A percentile compares a stretch with the other conserved stretches of the same genome.
Evolutionary conservation across 768 basidiomycete genomes (phyloP).

Genomic region (Pulveroboletus ravenelii): DNA sequence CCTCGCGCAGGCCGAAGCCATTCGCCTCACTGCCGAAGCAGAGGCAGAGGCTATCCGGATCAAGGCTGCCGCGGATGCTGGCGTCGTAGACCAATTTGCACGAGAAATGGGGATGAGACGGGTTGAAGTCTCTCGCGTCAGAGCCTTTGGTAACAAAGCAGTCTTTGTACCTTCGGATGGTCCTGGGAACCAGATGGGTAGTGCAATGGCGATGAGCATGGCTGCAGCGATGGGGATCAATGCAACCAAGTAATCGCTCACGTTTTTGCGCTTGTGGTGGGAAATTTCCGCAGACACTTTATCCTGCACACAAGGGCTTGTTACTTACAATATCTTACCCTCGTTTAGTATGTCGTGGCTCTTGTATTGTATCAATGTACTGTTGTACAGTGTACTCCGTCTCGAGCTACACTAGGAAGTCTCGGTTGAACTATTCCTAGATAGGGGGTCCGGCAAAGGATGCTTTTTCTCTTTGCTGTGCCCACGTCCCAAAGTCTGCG

Average conservation of each 20-base stretch:
- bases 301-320: too few relatives aligned
- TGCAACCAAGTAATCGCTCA: slow-evolving; percentile 11
- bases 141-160: slow-evolving; percentile 64
- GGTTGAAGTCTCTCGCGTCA: slow-evolving; percentile 56
- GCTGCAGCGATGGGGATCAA: slow-evolving; percentile 55
- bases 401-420: too few relatives aligned
- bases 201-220: slow-evolving; percentile 64
- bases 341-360: too few relatives aligned
- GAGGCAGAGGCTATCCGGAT: slow-evolving; percentile 65
- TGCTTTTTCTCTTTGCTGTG: too few relatives aligned
- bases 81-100: slow-evolving; percentile 61
- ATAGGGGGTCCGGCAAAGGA: too few relatives aligned
- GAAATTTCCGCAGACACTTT: too few relatives aligned
- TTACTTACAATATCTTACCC: too few relatives aligned
- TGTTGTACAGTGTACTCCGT: too few relatives aligned
- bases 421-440: too few relatives aligned
- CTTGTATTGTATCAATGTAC: too few relatives aligned
- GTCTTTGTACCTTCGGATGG: slow-evolving; percentile 68
- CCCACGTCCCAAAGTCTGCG: too few relatives aligned
- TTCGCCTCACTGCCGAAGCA: slow-evolving; percentile 67
- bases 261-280: not conserved
- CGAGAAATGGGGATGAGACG: slow-evolving; percentile 72
- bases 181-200: slow-evolving; percentile 53
- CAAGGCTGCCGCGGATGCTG: slow-evolving; percentile 58
- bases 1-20: slow-evolving; percentile 73